phyloP scores from a whole-genome alignment of 192 early-diverging fungal genomes.

The Linnemannia schmuckeri region DNA sequence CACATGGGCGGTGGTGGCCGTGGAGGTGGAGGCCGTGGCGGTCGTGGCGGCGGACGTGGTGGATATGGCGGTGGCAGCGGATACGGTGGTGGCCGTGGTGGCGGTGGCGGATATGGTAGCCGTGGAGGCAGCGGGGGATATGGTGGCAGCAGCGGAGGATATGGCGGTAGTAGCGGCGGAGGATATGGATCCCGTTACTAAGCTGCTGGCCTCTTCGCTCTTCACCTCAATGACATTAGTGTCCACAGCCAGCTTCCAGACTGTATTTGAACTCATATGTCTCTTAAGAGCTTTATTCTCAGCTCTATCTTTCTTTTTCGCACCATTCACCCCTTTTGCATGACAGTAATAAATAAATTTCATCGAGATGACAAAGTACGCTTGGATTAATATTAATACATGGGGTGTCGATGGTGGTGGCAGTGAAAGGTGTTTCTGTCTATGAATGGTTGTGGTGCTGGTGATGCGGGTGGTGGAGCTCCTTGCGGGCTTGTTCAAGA shows the following conservation, averaged over 20 bases:
- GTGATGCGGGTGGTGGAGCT: neutral
- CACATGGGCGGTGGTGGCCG: constrained; percentile 59
- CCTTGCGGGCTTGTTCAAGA: constrained; percentile 15
- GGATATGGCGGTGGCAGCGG: constrained; percentile 49
- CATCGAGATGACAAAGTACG: neutral
- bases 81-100: constrained; percentile 67
- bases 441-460: neutral
- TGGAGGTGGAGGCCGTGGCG: constrained; percentile 40
- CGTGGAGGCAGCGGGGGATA: constrained; percentile 36
- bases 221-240: neutral
- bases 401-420: neutral
- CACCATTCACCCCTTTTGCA: neutral
- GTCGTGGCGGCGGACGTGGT: constrained; percentile 50
- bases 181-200: constrained; percentile 56
- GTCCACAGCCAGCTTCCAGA: no score
- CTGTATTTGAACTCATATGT: neutral
- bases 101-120: constrained; percentile 59
- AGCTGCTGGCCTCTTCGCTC: neutral
- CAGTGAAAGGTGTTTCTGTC: neutral
- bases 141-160: constrained; percentile 51
- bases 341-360: neutral
- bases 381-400: neutral
- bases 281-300: neutral
- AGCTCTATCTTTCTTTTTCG: neutral
- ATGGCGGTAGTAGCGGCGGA: constrained; percentile 44